Base-by-base conservation (phyloP, 305 asterid genomes). In the Rubia balearica region DNA sequence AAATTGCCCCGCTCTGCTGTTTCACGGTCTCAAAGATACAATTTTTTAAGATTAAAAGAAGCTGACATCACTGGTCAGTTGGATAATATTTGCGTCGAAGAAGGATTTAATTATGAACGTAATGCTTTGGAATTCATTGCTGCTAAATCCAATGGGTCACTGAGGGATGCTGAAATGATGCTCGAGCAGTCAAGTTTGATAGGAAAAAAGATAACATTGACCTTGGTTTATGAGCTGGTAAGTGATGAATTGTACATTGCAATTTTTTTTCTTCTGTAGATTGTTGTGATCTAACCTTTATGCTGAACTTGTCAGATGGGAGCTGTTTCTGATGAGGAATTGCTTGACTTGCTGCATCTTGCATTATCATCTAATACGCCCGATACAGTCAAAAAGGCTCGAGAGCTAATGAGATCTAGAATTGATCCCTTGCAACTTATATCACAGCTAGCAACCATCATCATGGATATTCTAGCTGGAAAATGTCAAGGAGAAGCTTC, bases 131-230 rank as follows among this genome's bases (percentile, higher is more conserved):
- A 77, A 59, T 84, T 84, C 78, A 79, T 89, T 69, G 89, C 96
- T 61, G 62, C 79, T 57, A 89, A 85, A 72, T 83, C 98, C 12
- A 82, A 77, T 73, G 96, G 96, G 68, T 91, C 98, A 27, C 73
- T 91, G 53, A 82, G 96, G 36, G 96, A 91, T 73, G 95, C 93
- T 7, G 96, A 88, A 71, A 89, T 84, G 89, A 86, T 83, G 90
- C 96, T 91, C 61, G 98, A 91, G 73, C 96, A 91, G 79, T 81
- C 87, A 67, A 85, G 93, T 79, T 80, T 91, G 86, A 85, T 91
- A 9, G 98, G 95, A n/a, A 86, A 85, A 83, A 88, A 83, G 74
- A 89, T 89, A 61, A 83, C 91, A 0, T 43, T 79, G 74, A 57
- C 96, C 6, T 82, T 91, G 80, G 88, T 86, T 63, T 81, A 84